Percentiles rank a stretch among this genome's conserved stretches.
Conservation (phyloP, 768 basidiomycete species). For the Suillus subaureus region DNA sequence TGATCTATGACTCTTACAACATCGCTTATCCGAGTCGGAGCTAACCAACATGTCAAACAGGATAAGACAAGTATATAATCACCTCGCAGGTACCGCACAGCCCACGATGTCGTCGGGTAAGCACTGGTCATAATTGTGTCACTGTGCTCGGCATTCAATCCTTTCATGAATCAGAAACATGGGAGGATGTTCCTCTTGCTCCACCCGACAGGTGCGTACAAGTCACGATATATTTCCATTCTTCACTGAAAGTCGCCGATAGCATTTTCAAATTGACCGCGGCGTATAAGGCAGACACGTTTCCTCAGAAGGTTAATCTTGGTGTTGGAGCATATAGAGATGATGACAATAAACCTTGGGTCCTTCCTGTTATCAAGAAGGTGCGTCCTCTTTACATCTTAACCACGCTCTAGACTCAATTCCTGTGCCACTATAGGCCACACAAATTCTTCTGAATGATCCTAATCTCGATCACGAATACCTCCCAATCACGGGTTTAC, state of each 20-base stretch:
- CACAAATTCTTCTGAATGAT: slow-evolving; percentile 66
- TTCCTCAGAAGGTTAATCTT: slow-evolving; percentile 82
- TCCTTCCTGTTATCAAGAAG: slow-evolving; percentile 90
- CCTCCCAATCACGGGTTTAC: slow-evolving; percentile 86
- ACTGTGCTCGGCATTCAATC: not conserved
- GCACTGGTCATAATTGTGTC: slow-evolving; percentile 25
- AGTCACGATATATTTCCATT: not conserved
- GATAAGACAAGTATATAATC: slow-evolving; percentile 59
- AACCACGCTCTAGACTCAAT: slow-evolving; percentile 6
- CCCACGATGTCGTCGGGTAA: slow-evolving; percentile 56
- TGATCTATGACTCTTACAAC: not conserved
- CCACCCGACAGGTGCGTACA: slow-evolving; percentile 75
- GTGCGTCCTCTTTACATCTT: slow-evolving; percentile 38
- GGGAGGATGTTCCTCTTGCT: slow-evolving; percentile 78
- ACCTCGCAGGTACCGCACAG: slow-evolving; percentile 44
- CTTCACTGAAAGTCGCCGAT: slow-evolving; percentile 16
- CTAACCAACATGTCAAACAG: slow-evolving; percentile 52
- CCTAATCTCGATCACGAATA: slow-evolving; percentile 89
- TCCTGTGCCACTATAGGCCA: slow-evolving; percentile 54
- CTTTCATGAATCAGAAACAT: slow-evolving; percentile 54
- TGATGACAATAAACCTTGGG: slow-evolving; percentile 85
- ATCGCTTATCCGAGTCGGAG: slow-evolving; percentile 2
- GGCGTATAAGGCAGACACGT: slow-evolving; percentile 80
- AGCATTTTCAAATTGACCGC: slow-evolving; percentile 93
- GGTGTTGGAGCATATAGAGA: slow-evolving; percentile 95